phyloP scores from a whole-genome alignment of 306 rosid genomes.

The Dryas drummondii region DNA sequence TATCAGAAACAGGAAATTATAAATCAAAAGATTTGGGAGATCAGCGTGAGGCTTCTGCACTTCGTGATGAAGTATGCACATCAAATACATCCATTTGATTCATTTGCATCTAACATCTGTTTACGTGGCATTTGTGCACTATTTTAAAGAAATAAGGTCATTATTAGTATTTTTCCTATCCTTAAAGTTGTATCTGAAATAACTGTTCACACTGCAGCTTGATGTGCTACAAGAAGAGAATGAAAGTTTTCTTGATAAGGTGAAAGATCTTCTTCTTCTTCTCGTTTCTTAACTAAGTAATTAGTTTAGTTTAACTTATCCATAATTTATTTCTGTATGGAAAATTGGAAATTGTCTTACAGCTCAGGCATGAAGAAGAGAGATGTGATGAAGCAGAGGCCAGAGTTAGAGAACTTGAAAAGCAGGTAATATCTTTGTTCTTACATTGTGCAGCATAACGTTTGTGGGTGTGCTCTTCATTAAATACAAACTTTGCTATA shows the following conservation, averaged over 20 bases:
- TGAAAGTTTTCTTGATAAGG: constrained; percentile 68
- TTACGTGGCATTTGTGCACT: not conserved
- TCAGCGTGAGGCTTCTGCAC: constrained; percentile 64
- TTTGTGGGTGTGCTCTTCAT: not conserved
- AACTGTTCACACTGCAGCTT: constrained; percentile 53
- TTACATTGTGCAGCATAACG: constrained; percentile 9
- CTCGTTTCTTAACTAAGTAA: constrained; percentile 9
- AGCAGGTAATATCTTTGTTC: constrained; percentile 60
- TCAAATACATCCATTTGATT: not conserved
- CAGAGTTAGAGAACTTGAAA: constrained; percentile 88
- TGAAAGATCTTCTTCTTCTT: constrained; percentile 27
- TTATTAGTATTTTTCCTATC: not conserved
- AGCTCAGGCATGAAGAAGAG: constrained; percentile 90
- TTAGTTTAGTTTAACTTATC: constrained; percentile 15
- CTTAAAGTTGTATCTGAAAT: constrained; percentile 12
- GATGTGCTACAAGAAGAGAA: constrained; percentile 91
- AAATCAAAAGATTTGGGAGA: constrained; percentile 64
- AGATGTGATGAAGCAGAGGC: constrained; percentile 75
- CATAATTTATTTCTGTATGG: constrained; percentile 30
- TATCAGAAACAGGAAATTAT: constrained; percentile 46
- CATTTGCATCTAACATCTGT: not conserved
- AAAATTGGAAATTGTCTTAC: constrained; percentile 35
- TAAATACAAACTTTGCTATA: constrained; percentile 23
- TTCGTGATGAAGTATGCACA: constrained; percentile 76
- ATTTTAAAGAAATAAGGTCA: not conserved